phyloP scores from a whole-genome alignment of 768 basidiomycete genomes.

The Lepiota venenata region DNA sequence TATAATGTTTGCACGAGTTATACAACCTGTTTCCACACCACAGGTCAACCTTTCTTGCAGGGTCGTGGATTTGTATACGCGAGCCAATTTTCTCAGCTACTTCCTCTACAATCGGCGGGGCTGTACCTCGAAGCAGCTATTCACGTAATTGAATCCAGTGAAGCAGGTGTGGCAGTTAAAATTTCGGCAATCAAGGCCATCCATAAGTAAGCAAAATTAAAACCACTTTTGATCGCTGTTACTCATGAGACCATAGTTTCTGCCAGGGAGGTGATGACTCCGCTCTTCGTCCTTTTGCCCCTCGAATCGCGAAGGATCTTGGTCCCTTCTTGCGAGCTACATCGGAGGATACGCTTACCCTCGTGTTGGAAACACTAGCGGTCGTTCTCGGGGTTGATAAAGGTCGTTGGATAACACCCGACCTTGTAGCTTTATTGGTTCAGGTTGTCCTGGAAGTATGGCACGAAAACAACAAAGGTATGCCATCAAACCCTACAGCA shows the following conservation, averaged over 20 bases:
- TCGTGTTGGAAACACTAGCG: slow-evolving; percentile 84
- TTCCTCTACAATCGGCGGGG: slow-evolving; percentile 69
- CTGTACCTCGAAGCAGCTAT: slow-evolving; percentile 90
- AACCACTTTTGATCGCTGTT: neutral
- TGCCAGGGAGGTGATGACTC: slow-evolving; percentile 62
- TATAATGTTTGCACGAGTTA: neutral
- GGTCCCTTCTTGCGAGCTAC: slow-evolving; percentile 79
- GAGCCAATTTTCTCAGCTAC: slow-evolving; percentile 75
- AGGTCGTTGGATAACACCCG: slow-evolving; percentile 66
- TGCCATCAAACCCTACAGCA: neutral
- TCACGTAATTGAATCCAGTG: slow-evolving; percentile 72
- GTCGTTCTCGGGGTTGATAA: slow-evolving; percentile 74
- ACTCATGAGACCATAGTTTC: slow-evolving; percentile 44
- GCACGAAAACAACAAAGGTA: slow-evolving; percentile 85
- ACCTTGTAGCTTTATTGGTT: slow-evolving; percentile 65
- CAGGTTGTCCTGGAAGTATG: slow-evolving; percentile 74
- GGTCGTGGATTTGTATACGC: slow-evolving; percentile 95
- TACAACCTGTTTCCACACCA: neutral
- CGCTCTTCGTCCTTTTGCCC: slow-evolving; percentile 59
- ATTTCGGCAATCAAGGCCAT: slow-evolving; percentile 92
- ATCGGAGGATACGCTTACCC: slow-evolving; percentile 83
- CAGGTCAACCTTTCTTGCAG: slow-evolving; percentile 90
- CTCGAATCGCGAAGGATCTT: slow-evolving; percentile 75
- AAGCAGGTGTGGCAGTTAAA: slow-evolving; percentile 83
- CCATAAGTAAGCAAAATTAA: slow-evolving; percentile 65